Evolutionary conservation across 1,284 basidiomycete genomes (phyloP).

Genomic region (Coniferiporia weirii): DNA sequence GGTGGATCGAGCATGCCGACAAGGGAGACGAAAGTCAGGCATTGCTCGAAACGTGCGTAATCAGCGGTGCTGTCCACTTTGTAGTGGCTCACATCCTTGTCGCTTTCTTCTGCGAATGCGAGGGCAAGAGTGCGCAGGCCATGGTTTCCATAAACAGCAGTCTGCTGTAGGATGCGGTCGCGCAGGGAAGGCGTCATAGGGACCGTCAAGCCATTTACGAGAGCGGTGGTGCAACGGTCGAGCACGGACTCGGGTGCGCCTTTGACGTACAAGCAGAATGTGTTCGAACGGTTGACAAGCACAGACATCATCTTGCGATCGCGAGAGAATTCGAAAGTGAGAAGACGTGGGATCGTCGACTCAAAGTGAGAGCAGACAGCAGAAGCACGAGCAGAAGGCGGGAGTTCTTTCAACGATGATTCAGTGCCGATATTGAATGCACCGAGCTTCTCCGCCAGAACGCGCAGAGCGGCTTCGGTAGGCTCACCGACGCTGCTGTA

Average conservation of each 20-base stretch:
- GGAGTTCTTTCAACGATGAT: constrained; percentile 49
- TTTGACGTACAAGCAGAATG: constrained; percentile 80
- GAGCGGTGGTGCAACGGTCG: constrained; percentile 77
- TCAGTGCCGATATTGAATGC: constrained; percentile 33
- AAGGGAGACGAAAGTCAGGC: constrained; percentile 90
- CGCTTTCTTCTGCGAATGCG: constrained; percentile 78
- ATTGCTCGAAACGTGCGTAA: constrained; percentile 85
- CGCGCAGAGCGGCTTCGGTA: constrained; percentile 92
- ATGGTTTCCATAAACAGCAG: constrained; percentile 68
- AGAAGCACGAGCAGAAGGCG: constrained; percentile 62
- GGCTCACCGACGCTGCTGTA: constrained; percentile 93
- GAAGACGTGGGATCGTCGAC: constrained; percentile 65
- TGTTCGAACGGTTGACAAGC: constrained; percentile 57
- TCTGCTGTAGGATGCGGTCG: constrained; percentile 58
- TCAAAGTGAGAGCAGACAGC: constrained; percentile 85
- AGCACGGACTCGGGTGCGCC: constrained; percentile 95
- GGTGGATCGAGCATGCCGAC: constrained; percentile 99
- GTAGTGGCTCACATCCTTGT: constrained; percentile 78
- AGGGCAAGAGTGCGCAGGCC: constrained; percentile 91
- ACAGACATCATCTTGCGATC: constrained; percentile 99
- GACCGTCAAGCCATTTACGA: constrained; percentile 61
- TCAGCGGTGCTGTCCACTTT: constrained; percentile 72
- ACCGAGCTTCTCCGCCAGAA: constrained; percentile 84
- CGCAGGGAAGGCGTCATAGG: constrained; percentile 64
- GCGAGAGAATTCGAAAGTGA: constrained; percentile 96